phyloP scores from a whole-genome alignment of 1,139 yeast species.

The Geotrichum aggregatum region DNA sequence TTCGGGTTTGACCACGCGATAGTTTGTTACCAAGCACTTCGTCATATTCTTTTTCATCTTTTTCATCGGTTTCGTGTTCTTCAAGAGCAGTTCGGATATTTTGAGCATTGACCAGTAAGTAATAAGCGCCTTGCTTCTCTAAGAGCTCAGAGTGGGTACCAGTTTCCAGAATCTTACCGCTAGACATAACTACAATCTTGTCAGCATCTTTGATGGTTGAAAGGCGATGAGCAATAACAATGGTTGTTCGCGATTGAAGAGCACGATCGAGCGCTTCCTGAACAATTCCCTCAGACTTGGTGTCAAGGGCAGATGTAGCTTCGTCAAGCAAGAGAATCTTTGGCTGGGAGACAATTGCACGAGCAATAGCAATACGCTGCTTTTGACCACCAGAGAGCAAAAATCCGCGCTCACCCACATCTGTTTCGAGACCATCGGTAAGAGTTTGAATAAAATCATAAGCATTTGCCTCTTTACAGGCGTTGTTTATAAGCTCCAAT shows the following conservation, averaged over 20 bases:
- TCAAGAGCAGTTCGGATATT: conserved; percentile 24
- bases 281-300: conserved; percentile 55
- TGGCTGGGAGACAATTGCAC: conserved; percentile 69
- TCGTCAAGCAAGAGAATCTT: conserved; percentile 62
- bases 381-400: conserved; percentile 80
- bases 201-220: conserved; percentile 61
- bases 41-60: background rate
- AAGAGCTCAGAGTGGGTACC: conserved; percentile 44
- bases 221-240: conserved; percentile 74
- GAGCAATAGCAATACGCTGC: conserved; percentile 82
- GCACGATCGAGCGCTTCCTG: conserved; percentile 54
- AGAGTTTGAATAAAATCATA: conserved; percentile 41
- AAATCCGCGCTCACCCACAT: conserved; percentile 53
- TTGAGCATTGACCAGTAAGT: conserved; percentile 41
- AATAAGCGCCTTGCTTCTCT: conserved; percentile 36
- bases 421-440: conserved; percentile 48
- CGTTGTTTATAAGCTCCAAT: conserved; percentile 36
- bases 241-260: conserved; percentile 64
- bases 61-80: conserved; percentile 12
- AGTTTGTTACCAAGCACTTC: conserved; percentile 24
- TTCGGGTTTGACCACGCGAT: background rate
- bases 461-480: conserved; percentile 43
- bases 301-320: conserved; percentile 76
- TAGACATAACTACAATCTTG: conserved; percentile 44
- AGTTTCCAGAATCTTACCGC: conserved; percentile 42